Evolutionary conservation across 1,139 yeast species (phyloP), one percentile per base, ranked within the genome.

Genomic region (Geotrichum restrictum): DNA sequence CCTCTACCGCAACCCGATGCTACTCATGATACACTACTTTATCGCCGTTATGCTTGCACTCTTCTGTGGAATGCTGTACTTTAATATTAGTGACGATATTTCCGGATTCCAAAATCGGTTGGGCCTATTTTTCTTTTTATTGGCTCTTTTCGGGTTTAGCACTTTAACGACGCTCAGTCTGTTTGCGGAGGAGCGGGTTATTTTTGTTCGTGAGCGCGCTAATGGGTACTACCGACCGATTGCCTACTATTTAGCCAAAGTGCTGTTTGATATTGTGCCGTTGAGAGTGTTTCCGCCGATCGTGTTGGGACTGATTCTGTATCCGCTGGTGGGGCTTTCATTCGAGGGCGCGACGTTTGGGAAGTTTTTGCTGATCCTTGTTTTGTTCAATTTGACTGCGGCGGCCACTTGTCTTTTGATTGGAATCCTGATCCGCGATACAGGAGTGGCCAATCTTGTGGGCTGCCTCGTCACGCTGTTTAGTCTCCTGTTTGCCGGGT

Each of bases 61-160:
- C 2, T 87, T 93, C 69, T 85, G 96, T 70, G 97, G 98, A 0
- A 80, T 81, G 52, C 74, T 93, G 41, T 93, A 93, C 69, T 91
- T 84, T 69, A 76, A 88, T 62, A 82, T 91, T 22, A 75, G 83
- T 43, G 85, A 89, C 64, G 96, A 93, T 68, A 91, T 93, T 55
- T 83, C 95, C 64, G 98, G 98, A 0, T 93, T 93, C 74, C 98
- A 93, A 68, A 93, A 93, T 69, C 79, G 98, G 62, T 74, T 93
- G 59, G 98, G 98, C 0, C 74, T 93, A 57, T 93, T 93, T 69
- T 91, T 93, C 75, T 91, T 91, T 68, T 72, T 91, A 52, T 74
- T 93, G 59, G 88, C 98, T 3, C 78, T 91, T 63, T 91, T 93
- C 72, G 98, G 98, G 0, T 93, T 93, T 67, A 85, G 95, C 1